Conservation (phyloP, 768 basidiomycete species). For the Neoboletus magnificus region DNA sequence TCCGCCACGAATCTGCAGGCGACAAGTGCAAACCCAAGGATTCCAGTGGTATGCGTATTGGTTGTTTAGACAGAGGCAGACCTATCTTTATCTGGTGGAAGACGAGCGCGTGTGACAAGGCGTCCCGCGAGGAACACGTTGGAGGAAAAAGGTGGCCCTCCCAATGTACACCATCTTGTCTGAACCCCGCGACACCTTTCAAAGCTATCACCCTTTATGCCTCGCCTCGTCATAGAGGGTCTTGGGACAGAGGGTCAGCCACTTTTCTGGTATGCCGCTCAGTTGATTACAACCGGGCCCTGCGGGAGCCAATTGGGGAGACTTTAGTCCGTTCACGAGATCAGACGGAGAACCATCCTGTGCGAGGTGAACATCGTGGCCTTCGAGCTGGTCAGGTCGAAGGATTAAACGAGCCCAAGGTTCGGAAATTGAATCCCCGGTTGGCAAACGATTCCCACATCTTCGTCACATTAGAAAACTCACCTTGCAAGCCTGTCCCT, state of each 20-base stretch:
- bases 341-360: constrained; percentile 35
- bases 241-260: constrained; percentile 36
- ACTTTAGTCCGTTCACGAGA: constrained; percentile 74
- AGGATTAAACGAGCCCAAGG: neutral
- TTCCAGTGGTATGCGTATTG: neutral
- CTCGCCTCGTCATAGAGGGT: constrained; percentile 22
- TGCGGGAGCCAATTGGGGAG: constrained; percentile 61
- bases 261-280: constrained; percentile 67
- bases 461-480: no score
- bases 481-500: no score
- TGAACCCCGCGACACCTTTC: constrained; percentile 54
- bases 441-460: neutral
- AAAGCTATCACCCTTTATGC: constrained; percentile 27
- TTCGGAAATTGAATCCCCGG: neutral
- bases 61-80: neutral
- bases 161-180: constrained; percentile 26
- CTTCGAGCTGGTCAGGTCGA: constrained; percentile 41
- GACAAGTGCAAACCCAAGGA: neutral
- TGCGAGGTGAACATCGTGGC: constrained; percentile 63
- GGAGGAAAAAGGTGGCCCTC: constrained; percentile 10
- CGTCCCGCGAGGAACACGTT: constrained; percentile 1
- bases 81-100: neutral
- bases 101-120: constrained; percentile 6
- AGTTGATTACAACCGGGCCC: constrained; percentile 53
- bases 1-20: neutral